Evolutionary conservation across 1,284 basidiomycete species (phyloP).

Genomic region (Tetrapyrgos nigripes): DNA sequence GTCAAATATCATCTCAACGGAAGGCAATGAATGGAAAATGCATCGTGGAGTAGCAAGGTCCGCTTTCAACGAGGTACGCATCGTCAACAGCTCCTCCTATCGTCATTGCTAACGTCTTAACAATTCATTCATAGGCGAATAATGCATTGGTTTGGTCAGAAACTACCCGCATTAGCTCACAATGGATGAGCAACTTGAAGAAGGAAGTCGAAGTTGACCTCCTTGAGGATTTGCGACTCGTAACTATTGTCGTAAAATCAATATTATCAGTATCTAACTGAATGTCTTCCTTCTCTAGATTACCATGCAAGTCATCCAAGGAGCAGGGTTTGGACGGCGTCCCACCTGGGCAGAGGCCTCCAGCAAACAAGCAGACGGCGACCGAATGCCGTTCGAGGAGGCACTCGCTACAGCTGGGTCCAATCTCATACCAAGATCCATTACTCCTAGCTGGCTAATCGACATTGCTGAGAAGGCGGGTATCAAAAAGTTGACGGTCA

Average conservation of each 20-base stretch:
- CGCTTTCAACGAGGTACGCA: slow-evolving; percentile 34
- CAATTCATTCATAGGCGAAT: slow-evolving; percentile 33
- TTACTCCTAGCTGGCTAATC: background rate
- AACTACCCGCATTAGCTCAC: slow-evolving; percentile 35
- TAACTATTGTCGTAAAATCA: slow-evolving; percentile 11
- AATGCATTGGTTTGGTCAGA: slow-evolving; percentile 42
- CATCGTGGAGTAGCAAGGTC: slow-evolving; percentile 7
- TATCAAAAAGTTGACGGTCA: background rate
- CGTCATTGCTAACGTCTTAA: background rate
- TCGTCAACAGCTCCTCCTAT: background rate
- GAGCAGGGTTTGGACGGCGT: background rate
- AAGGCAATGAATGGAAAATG: slow-evolving; percentile 25
- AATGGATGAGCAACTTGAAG: slow-evolving; percentile 32
- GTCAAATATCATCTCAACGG: slow-evolving; percentile 38
- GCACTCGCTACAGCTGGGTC: background rate
- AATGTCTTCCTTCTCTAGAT: background rate
- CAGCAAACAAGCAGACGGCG: background rate
- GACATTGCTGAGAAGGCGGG: background rate
- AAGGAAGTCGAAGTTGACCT: slow-evolving; percentile 31
- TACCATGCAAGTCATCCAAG: background rate
- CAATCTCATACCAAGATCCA: background rate
- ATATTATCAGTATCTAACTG: too few species aligned
- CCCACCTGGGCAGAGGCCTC: background rate
- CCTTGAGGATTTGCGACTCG: slow-evolving; percentile 21
- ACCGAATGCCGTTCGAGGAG: background rate